Evolutionary conservation across 345 rosid genomes (phyloP).

Genomic region (Boechera stricta): DNA sequence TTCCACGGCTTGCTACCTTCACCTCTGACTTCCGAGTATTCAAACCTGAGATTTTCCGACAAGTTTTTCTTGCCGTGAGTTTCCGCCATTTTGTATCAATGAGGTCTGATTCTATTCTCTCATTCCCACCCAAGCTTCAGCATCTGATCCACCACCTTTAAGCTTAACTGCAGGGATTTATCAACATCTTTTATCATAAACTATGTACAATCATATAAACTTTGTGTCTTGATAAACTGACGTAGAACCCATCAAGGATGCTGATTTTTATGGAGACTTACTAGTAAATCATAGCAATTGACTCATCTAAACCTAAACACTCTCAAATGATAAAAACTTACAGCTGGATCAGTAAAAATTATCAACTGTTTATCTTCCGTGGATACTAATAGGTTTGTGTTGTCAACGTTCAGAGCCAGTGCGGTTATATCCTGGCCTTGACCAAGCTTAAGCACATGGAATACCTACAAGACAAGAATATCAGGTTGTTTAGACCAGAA

Average conservation of each 20-base stretch:
- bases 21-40: conserved; percentile 14
- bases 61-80: background rate
- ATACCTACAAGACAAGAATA: conserved; percentile 58
- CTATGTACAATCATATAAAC: background rate
- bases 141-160: conserved; percentile 92
- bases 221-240: background rate
- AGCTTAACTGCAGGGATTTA: conserved; percentile 68
- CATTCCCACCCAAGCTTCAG: conserved; percentile 99
- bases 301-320: conserved; percentile 7
- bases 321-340: conserved; percentile 50
- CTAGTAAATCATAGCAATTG: background rate
- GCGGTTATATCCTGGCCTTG: conserved; percentile 88
- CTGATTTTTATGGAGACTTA: conserved; percentile 5
- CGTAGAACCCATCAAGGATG: conserved; percentile 8
- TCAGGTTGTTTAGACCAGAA: conserved; percentile 16
- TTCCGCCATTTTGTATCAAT: conserved; percentile 1
- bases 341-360: conserved; percentile 94
- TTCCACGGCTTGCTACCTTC: conserved; percentile 2
- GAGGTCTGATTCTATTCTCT: conserved; percentile 26
- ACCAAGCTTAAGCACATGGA: conserved; percentile 71
- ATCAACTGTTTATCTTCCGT: conserved; percentile 89
- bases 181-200: background rate
- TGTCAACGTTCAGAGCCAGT: conserved; percentile 75
- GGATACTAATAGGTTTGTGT: conserved; percentile 90
- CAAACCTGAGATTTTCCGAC: conserved; percentile 7